Evolutionary conservation across 495 filamentous ascomycete genomes (phyloP).

Genomic region (Paragyromitra xinjiangensis): DNA sequence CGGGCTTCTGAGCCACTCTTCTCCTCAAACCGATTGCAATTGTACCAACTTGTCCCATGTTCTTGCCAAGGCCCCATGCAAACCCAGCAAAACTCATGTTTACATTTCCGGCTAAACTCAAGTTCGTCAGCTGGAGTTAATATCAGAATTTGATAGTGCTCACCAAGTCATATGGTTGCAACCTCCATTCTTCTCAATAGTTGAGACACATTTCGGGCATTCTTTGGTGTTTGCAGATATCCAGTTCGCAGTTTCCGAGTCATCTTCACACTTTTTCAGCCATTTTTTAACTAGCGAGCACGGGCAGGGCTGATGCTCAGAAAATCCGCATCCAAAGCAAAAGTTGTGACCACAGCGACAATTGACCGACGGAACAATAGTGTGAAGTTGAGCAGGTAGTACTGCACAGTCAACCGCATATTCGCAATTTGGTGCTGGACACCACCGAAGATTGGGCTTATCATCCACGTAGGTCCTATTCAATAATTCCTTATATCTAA

Average conservation of each 20-base stretch:
- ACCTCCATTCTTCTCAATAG: slow-evolving; percentile 98
- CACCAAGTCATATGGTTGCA: slow-evolving; percentile 99
- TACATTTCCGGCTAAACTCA: slow-evolving; percentile 77
- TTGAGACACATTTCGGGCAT: slow-evolving; percentile 92
- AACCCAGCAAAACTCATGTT: slow-evolving; percentile 99
- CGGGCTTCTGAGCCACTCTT: slow-evolving; percentile 90
- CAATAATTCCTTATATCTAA: slow-evolving; percentile 81
- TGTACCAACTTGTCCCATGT: slow-evolving; percentile 99
- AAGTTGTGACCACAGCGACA: slow-evolving; percentile 86
- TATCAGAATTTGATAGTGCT: background rate
- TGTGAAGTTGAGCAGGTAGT: slow-evolving; percentile 81
- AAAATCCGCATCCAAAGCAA: slow-evolving; percentile 94
- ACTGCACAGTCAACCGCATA: slow-evolving; percentile 89
- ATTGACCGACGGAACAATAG: slow-evolving; percentile 85
- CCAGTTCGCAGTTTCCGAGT: slow-evolving; percentile 98
- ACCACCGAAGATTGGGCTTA: slow-evolving; percentile 94
- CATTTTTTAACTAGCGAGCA: slow-evolving; percentile 93
- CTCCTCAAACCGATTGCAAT: slow-evolving; percentile 96
- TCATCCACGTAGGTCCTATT: slow-evolving; percentile 97
- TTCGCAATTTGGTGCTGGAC: slow-evolving; percentile 92
- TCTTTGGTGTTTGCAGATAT: slow-evolving; percentile 99
- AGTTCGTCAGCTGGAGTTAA: slow-evolving; percentile 28
- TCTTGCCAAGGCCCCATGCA: slow-evolving; percentile 99
- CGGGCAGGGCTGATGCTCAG: slow-evolving; percentile 91
- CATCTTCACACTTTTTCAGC: slow-evolving; percentile 98